phyloP scores from a whole-genome alignment of 495 filamentous ascomycete genomes.

The Penicillium alfredii region DNA sequence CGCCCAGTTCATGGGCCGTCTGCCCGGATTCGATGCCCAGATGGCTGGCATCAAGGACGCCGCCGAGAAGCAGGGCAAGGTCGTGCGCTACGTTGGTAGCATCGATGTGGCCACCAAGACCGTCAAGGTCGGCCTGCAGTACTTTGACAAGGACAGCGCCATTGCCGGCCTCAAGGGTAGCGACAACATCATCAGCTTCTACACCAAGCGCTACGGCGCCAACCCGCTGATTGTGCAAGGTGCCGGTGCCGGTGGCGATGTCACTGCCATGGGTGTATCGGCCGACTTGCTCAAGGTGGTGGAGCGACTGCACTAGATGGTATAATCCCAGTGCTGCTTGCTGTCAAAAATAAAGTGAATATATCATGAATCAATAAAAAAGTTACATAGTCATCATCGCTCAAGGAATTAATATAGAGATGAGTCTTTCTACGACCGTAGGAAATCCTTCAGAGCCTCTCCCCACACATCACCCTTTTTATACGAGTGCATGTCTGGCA shows the following conservation, averaged over 20 bases:
- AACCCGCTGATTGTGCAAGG: conserved; percentile 93
- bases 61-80: conserved; percentile 79
- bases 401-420: too few relatives aligned
- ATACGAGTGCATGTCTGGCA: conserved; percentile 61
- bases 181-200: conserved; percentile 98
- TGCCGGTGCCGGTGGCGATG: conserved; percentile 87
- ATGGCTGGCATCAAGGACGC: conserved; percentile 76
- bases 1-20: conserved; percentile 71
- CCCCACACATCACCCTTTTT: conserved; percentile 66
- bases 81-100: conserved; percentile 92
- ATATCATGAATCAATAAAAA: too few relatives aligned
- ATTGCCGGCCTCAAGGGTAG: conserved; percentile 93
- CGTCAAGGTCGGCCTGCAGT: conserved; percentile 85
- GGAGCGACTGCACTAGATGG: conserved; percentile 31
- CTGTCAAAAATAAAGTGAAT: conserved; percentile 9
- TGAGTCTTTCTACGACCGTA: conserved; percentile 35
- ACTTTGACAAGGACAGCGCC: conserved; percentile 73
- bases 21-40: conserved; percentile 71
- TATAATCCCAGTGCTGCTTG: neutral
- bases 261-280: conserved; percentile 94
- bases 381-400: too few relatives aligned
- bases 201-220: conserved; percentile 84
- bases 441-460: conserved; percentile 51
- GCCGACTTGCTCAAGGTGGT: conserved; percentile 85
- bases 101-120: conserved; percentile 69